Conservation (phyloP, 164 flowering plant species). For the Magnolia changhungtana region DNA sequence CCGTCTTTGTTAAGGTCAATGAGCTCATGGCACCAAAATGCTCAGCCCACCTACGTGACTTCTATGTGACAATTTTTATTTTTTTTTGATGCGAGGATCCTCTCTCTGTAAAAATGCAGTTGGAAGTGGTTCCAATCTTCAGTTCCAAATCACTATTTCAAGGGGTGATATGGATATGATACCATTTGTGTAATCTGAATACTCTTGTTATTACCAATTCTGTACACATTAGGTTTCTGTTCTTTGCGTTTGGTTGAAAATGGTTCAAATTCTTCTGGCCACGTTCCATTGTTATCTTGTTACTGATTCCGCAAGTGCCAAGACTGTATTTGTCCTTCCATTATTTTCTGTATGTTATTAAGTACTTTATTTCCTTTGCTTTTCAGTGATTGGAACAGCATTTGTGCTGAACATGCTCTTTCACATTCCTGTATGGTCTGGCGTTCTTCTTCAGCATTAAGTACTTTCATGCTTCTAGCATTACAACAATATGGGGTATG, state of each 20-base stretch:
- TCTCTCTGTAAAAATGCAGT: no score
- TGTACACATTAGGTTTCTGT: not conserved
- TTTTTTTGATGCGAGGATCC: no score
- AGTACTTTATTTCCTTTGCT: constrained; percentile 5
- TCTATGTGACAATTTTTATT: no score
- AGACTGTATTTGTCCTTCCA: not conserved
- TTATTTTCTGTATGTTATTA: not conserved
- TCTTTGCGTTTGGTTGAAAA: not conserved
- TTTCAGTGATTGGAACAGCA: constrained; percentile 85
- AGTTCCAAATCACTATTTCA: no score
- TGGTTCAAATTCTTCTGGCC: not conserved
- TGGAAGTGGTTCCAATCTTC: no score
- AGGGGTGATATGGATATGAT: no score
- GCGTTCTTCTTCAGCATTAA: constrained; percentile 89
- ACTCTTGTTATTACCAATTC: no score
- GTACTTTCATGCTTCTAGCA: constrained; percentile 77
- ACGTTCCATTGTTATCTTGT: not conserved
- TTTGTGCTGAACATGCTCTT: constrained; percentile 96
- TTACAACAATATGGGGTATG: constrained; percentile 94
- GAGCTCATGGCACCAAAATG: not conserved
- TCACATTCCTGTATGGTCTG: constrained; percentile 76
- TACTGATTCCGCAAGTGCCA: not conserved
- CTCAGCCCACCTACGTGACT: not conserved
- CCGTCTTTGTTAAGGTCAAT: not conserved
- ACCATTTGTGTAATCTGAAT: no score